Evolutionary conservation across 805 yeast species (phyloP).

Genomic region (Zygosaccharomyces bailii): DNA sequence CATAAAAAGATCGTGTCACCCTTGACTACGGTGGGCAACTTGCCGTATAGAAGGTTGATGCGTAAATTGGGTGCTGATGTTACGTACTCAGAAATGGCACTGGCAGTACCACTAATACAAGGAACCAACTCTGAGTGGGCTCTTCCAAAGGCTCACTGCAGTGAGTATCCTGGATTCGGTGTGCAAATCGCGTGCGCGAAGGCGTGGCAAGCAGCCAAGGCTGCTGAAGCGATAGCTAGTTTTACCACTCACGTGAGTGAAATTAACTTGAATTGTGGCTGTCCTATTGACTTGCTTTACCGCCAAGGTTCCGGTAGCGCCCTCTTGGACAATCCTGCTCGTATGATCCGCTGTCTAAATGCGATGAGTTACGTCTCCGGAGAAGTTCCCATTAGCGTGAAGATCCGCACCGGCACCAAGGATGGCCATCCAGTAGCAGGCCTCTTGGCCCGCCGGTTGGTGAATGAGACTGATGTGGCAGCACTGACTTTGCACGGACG

Average conservation of each 20-base stretch:
- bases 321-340: slow-evolving; percentile 81
- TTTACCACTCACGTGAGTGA: slow-evolving; percentile 62
- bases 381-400: slow-evolving; percentile 88
- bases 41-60: slow-evolving; percentile 94
- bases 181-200: slow-evolving; percentile 89
- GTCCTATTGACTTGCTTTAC: slow-evolving; percentile 94
- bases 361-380: slow-evolving; percentile 88
- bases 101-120: slow-evolving; percentile 77
- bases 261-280: slow-evolving; percentile 90
- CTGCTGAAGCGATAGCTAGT: slow-evolving; percentile 61
- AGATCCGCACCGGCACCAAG: slow-evolving; percentile 86
- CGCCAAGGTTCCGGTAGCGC: slow-evolving; percentile 96
- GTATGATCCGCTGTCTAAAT: slow-evolving; percentile 69
- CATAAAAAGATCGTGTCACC: slow-evolving; percentile 90
- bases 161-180: slow-evolving; percentile 86
- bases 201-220: slow-evolving; percentile 91
- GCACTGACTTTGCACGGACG: slow-evolving; percentile 95
- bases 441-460: slow-evolving; percentile 62
- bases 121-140: slow-evolving; percentile 98
- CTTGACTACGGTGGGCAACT: slow-evolving; percentile 93
- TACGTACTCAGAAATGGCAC: slow-evolving; percentile 95
- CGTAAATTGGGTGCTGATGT: slow-evolving; percentile 85
- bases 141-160: slow-evolving; percentile 77
- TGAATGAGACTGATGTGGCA: slow-evolving; percentile 77
- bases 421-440: slow-evolving; percentile 89